Evolutionary conservation across 2,329 filamentous ascomycete species (phyloP).

Genomic region (Monosporascus sp.): DNA sequence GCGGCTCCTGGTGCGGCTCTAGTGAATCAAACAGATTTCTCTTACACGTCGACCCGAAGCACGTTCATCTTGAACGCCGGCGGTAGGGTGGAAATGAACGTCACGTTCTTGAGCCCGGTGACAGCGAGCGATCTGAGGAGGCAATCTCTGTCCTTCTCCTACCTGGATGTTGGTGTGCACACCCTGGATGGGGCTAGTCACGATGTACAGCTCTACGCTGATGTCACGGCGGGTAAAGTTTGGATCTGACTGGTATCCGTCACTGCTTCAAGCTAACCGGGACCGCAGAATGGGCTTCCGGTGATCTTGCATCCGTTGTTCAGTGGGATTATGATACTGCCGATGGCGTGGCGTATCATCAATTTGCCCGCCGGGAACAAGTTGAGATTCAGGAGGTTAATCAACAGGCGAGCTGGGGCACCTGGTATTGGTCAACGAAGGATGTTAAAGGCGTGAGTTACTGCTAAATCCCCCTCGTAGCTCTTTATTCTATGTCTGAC

Average conservation of each 20-base stretch:
- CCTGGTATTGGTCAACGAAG: constrained; percentile 65
- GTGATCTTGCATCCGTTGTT: constrained; percentile 50
- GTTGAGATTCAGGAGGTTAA: constrained; percentile 60
- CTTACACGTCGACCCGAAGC: constrained; percentile 69
- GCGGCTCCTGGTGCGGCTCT: constrained; percentile 40
- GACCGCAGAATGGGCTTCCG: constrained; percentile 63
- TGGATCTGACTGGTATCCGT: neutral
- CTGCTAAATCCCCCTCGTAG: neutral
- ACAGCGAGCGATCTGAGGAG: constrained; percentile 60
- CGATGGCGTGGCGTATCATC: constrained; percentile 57
- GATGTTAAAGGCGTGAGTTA: constrained; percentile 40
- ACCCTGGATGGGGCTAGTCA: constrained; percentile 60
- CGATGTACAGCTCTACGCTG: constrained; percentile 65
- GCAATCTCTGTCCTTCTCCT: constrained; percentile 67
- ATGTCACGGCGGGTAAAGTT: constrained; percentile 61
- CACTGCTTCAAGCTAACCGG: constrained; percentile 1
- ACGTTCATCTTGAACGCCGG: constrained; percentile 64
- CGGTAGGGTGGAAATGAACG: constrained; percentile 56
- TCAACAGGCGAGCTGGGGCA: constrained; percentile 78
- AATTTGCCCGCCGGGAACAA: constrained; percentile 56
- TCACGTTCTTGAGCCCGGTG: constrained; percentile 68
- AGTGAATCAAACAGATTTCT: constrained; percentile 58
- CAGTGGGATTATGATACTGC: constrained; percentile 56
- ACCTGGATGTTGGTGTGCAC: constrained; percentile 58
- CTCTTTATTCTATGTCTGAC: neutral